phyloP scores from a whole-genome alignment of 306 rosid species.

The Canavalia gladiata region DNA sequence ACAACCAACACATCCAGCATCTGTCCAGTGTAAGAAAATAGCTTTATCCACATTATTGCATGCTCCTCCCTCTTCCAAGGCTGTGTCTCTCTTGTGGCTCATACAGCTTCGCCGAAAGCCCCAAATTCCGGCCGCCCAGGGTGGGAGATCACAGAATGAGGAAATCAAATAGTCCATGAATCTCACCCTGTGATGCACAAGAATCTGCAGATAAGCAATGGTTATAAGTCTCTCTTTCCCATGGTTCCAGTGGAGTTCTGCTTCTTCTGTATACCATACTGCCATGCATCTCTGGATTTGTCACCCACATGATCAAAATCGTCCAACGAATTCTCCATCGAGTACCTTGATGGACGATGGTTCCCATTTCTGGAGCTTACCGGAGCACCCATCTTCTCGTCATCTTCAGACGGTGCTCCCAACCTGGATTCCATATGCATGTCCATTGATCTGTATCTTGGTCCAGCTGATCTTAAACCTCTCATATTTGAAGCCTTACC shows the following conservation, averaged over 20 bases:
- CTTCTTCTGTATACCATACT: constrained; percentile 80
- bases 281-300: constrained; percentile 81
- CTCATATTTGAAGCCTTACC: constrained; percentile 75
- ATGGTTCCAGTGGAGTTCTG: constrained; percentile 71
- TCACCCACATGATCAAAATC: constrained; percentile 71
- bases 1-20: constrained; percentile 48
- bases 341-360: constrained; percentile 64
- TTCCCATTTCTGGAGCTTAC: constrained; percentile 71
- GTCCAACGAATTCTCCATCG: constrained; percentile 73
- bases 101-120: constrained; percentile 43
- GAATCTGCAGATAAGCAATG: constrained; percentile 46
- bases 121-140: constrained; percentile 43
- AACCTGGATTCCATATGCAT: constrained; percentile 78
- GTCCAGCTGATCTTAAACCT: constrained; percentile 76
- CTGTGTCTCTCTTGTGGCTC: constrained; percentile 40
- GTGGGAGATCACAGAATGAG: constrained; percentile 45
- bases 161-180: constrained; percentile 38
- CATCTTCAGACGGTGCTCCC: constrained; percentile 85
- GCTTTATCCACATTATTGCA: constrained; percentile 14
- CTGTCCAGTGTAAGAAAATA: constrained; percentile 1
- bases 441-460: constrained; percentile 83
- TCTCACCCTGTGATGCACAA: constrained; percentile 45
- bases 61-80: constrained; percentile 44
- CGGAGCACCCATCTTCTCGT: constrained; percentile 66
- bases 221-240: constrained; percentile 77